These are phyloP conservation scores for Lachancea fermentati DNA, from an alignment of 805 yeast species.

Conservation along the genomic window DNA sequence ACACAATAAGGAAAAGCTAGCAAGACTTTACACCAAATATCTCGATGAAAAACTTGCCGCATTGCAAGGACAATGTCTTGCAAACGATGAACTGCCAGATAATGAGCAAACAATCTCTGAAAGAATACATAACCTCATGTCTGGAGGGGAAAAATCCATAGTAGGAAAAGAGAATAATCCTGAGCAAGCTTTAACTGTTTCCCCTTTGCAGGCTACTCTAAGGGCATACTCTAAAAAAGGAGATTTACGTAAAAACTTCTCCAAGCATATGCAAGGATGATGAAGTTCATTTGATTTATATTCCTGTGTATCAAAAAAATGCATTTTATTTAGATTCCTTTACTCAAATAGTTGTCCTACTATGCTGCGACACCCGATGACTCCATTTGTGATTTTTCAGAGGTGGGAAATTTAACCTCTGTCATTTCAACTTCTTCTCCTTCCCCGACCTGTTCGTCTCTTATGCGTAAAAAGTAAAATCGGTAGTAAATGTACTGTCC, in stretches of 20 bases:
- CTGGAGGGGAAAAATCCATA: background rate
- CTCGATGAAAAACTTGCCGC: conserved; percentile 23
- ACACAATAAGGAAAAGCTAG: conserved; percentile 11
- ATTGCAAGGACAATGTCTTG: conserved; percentile 21
- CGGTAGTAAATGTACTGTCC: conserved; percentile 66
- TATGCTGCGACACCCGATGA: too few relatives aligned
- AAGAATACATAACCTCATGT: conserved; percentile 12
- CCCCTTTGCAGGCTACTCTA: conserved; percentile 13
- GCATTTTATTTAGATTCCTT: too few relatives aligned
- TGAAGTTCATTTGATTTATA: too few relatives aligned
- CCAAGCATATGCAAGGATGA: too few relatives aligned
- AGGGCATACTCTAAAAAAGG: conserved; percentile 27
- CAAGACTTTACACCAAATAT: conserved; percentile 17
- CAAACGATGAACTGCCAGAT: conserved; percentile 8
- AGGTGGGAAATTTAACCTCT: too few relatives aligned
- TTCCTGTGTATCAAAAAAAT: too few relatives aligned
- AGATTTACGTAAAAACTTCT: too few relatives aligned
- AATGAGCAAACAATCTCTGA: conserved; percentile 8
- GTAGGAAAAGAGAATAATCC: background rate
- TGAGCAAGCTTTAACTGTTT: conserved; percentile 1
- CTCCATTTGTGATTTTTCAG: too few relatives aligned
- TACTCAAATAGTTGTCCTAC: too few relatives aligned
- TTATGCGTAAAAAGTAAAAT: conserved; percentile 28
- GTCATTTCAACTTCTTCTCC: conserved; percentile 1
- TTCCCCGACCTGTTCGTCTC: background rate